Percentiles rank a stretch among this genome's conserved stretches.
These are phyloP conservation scores for Boletus pseudopeckii DNA, from an alignment of 768 basidiomycete species.

Conservation along the genomic window DNA sequence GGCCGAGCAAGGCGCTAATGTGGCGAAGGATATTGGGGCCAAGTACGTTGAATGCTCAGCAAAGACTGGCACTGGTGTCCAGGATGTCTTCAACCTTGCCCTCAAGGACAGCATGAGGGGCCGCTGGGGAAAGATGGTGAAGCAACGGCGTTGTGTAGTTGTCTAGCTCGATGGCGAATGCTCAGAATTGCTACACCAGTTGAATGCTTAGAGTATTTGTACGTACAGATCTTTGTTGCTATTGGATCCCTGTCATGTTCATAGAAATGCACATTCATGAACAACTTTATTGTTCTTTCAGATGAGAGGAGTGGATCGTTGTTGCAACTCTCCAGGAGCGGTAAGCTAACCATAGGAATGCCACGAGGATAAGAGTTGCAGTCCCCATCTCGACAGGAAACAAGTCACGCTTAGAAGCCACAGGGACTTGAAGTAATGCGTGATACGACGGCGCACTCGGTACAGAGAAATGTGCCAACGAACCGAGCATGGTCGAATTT, in stretches of 20 bases:
- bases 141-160: slow-evolving; percentile 70
- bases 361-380: slow-evolving; percentile 24
- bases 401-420: slow-evolving; percentile 33
- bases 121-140: slow-evolving; percentile 69
- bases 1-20: slow-evolving; percentile 74
- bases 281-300: slow-evolving; percentile 24
- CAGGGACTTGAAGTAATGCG: slow-evolving; percentile 27
- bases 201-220: slow-evolving; percentile 26
- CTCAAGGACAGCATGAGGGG: slow-evolving; percentile 86
- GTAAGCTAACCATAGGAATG: slow-evolving; percentile 35
- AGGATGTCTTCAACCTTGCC: slow-evolving; percentile 88
- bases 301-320: slow-evolving; percentile 15
- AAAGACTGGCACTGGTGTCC: slow-evolving; percentile 85
- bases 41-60: slow-evolving; percentile 93
- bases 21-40: slow-evolving; percentile 92
- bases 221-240: slow-evolving; percentile 30
- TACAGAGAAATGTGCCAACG: slow-evolving; percentile 16
- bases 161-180: slow-evolving; percentile 21
- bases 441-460: slow-evolving; percentile 6
- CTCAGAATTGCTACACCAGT: slow-evolving; percentile 4
- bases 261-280: slow-evolving; percentile 6
- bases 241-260: slow-evolving; percentile 15
- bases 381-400: slow-evolving; percentile 38
- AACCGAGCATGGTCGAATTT: slow-evolving; percentile 23
- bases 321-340: slow-evolving; percentile 26